Percentiles rank a stretch among this genome's conserved stretches.
Evolutionary conservation across 768 basidiomycete species (phyloP).

Genomic region (Galerina marginata): DNA sequence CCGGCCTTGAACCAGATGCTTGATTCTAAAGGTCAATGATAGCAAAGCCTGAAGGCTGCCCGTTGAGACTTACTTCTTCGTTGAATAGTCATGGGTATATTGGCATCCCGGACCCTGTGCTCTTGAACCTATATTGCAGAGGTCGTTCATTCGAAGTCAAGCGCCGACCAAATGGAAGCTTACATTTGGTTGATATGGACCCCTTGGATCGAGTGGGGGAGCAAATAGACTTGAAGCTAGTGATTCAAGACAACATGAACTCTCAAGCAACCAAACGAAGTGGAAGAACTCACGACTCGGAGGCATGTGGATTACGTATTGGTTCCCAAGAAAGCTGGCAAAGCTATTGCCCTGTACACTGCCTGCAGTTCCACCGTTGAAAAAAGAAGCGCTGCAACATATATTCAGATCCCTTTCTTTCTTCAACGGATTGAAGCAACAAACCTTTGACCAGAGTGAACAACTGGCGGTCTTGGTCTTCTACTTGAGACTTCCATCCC

Average conservation of each 20-base stretch:
- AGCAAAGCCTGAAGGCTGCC: not conserved
- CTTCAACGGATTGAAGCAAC: no score
- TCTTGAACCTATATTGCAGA: not conserved
- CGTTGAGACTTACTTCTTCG: not conserved
- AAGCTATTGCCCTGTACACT: not conserved
- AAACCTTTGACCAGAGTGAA: no score
- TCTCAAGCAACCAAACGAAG: not conserved
- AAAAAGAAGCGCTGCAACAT: not conserved
- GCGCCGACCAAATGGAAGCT: not conserved
- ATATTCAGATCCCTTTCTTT: no score
- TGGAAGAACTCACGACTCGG: not conserved
- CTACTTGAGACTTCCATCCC: no score
- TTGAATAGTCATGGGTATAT: not conserved
- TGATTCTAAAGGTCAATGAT: not conserved
- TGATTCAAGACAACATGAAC: not conserved
- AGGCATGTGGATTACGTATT: not conserved
- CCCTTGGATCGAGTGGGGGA: not conserved
- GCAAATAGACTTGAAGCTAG: not conserved
- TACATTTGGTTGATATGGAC: not conserved
- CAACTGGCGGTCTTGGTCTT: no score
- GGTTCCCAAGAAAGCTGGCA: not conserved
- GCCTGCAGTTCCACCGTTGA: not conserved
- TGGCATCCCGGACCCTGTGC: not conserved
- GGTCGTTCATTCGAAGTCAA: not conserved
- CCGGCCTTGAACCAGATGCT: not conserved